These are phyloP conservation scores for Musa beccarii DNA, from an alignment of 176 grass and related monocot species.

Conservation along the genomic window DNA sequence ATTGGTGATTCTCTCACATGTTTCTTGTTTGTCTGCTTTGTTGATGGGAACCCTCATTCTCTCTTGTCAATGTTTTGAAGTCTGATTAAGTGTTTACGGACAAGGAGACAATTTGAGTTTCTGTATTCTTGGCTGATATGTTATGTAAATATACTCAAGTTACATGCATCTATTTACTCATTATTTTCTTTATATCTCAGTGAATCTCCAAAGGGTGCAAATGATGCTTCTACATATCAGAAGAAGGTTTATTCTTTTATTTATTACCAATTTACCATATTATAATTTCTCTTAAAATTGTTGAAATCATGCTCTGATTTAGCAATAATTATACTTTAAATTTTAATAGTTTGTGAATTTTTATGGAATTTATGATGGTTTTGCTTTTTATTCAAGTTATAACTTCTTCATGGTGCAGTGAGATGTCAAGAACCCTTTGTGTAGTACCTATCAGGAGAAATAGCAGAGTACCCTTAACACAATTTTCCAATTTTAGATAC, in stretches of 20 bases:
- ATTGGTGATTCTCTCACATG: not conserved
- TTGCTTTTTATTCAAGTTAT: too few relatives aligned
- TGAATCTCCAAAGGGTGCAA: conserved; percentile 87
- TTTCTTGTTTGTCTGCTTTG: not conserved
- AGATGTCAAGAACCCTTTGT: too few relatives aligned
- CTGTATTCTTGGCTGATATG: not conserved
- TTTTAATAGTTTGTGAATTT: too few relatives aligned
- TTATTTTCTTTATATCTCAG: conserved; percentile 41
- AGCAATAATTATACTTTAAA: too few relatives aligned
- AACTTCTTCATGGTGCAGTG: too few relatives aligned
- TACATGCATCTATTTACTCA: conserved; percentile 10
- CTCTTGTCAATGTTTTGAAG: not conserved
- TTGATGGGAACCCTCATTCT: not conserved
- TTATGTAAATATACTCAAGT: not conserved
- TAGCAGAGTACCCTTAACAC: too few relatives aligned
- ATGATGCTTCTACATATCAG: conserved; percentile 89
- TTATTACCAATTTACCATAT: too few relatives aligned
- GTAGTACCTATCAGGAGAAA: too few relatives aligned
- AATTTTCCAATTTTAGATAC: not conserved
- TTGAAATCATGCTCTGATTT: too few relatives aligned
- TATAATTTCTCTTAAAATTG: too few relatives aligned
- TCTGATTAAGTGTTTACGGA: not conserved
- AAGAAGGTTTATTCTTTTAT: conserved; percentile 57
- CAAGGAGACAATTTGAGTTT: not conserved
- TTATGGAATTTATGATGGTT: too few relatives aligned